Base-by-base conservation (phyloP, 2,329 filamentous ascomycete genomes). In the Cladosporium sp. region DNA sequence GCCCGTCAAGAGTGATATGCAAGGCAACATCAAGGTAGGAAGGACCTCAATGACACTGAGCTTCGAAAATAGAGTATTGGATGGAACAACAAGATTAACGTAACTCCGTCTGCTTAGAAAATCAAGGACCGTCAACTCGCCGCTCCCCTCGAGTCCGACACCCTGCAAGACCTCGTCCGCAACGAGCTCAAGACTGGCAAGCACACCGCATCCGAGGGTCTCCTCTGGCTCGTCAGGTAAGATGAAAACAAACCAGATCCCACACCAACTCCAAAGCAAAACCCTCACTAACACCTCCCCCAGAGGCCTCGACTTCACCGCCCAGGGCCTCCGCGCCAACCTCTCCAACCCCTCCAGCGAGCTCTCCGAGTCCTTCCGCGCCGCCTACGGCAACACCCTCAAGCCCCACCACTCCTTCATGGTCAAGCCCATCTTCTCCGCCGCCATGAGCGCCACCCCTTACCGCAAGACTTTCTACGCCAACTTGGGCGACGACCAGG, bases 271-370 rank as follows among this genome's bases (percentile, higher is more conserved):
- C 6, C 56, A 25, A 58, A 6, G 11, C 3, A 23, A 13, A 58
- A 23, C 7, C 23, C 14, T 18, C 11, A 43, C 43, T 51, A 59
- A 67, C 56, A 28, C 70, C 56, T 68, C 64, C 61, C 62, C 34
- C 73, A 97, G 93, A 68, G 95, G 91, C 67, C 91, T 98, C 75
- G 92, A 97, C 76, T 99, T 99, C 83, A 98, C 94, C 70, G 88
- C 89, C 76, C 88, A 92, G 78, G 91, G 91, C 67, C 88, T 99
- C 68, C 87, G 88, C 75, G 85, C 89, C 77, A 97, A 96, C 82
- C 74, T 93, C 70, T 79, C 84, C 74, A 88, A 90, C 75, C 75
- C 86, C 63, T 72, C 77, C 70, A 86, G 92, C 76, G 93, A 97
- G 81, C 90, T 99, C 68, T 85, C 91, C 67, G 85, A 87, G 71